Evolutionary conservation across 495 filamentous ascomycete genomes (phyloP).

Genomic region (Arthonia radiata): DNA sequence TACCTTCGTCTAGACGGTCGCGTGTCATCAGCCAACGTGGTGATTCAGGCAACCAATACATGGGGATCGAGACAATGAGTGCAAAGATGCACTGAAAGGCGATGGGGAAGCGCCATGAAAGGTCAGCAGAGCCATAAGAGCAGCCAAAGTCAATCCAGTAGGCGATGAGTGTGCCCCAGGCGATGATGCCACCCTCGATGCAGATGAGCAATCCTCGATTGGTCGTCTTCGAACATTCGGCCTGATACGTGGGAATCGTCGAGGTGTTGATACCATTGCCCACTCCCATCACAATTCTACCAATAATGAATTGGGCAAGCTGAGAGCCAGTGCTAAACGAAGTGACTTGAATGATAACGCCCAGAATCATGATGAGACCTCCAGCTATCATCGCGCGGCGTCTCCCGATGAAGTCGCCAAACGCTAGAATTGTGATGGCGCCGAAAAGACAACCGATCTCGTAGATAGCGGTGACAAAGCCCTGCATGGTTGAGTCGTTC

Average conservation of each 20-base stretch:
- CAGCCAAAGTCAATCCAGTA: conserved; percentile 72
- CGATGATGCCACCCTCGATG: conserved; percentile 59
- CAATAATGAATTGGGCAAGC: conserved; percentile 53
- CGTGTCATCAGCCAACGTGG: conserved; percentile 50
- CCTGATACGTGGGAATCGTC: conserved; percentile 62
- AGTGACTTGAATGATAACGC: conserved; percentile 43
- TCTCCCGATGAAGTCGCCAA: conserved; percentile 45
- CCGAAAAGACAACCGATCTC: conserved; percentile 54
- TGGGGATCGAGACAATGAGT: conserved; percentile 34
- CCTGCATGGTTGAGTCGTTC: conserved; percentile 46
- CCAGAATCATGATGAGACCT: conserved; percentile 44
- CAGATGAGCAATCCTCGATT: conserved; percentile 67
- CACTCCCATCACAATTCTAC: conserved; percentile 46
- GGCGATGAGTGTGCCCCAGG: conserved; percentile 48
- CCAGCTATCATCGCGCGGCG: conserved; percentile 43
- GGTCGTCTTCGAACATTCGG: conserved; percentile 45
- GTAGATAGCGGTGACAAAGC: conserved; percentile 61
- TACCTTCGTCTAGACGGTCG: conserved; percentile 41
- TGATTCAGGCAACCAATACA: conserved; percentile 48
- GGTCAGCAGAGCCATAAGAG: conserved; percentile 34
- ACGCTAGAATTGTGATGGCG: conserved; percentile 41
- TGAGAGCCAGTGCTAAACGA: conserved; percentile 17
- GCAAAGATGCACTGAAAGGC: conserved; percentile 61
- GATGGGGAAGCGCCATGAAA: conserved; percentile 62
- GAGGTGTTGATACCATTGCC: conserved; percentile 61